Base-by-base conservation (phyloP, 768 basidiomycete species). In the Agaricus blazei region DNA sequence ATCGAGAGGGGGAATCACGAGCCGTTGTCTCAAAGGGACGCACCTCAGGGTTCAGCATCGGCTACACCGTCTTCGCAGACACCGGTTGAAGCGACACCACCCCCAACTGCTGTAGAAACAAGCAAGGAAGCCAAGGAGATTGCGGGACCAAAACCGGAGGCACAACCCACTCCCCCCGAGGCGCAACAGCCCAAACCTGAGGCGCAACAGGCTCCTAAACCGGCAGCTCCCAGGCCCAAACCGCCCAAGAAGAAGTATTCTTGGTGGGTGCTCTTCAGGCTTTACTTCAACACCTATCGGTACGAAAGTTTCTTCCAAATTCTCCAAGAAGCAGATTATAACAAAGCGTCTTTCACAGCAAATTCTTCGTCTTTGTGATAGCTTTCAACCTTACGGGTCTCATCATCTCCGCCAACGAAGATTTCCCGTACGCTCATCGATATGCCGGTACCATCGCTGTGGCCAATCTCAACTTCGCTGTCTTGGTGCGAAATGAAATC, bases 211-310 rank as follows among this genome's bases (percentile, higher is more conserved):
- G 34, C 34, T 34, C 8, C 7, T 11, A 34, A 34, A 34, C 31
- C 31, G 31, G 5, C 31, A 31, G 31, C 60, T 65, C 68, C 44
- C 69, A 70, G 47, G 61, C 53, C 54, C 64, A 65, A 9, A 37
- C n/a, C 31, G 56, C 65, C 27, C 65, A 74, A 1, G 66, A 78
- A 75, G 66, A 78, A 82, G 63, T 76, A 75, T 28, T 81, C 85
- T 1, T 79, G 74, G 56, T 84, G 83, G 74, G 76, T 85, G 37
- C 66, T 75, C 47, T 83, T 77, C 72, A 75, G 68, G 44, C 67
- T 88, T 40, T 88, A 87, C 85, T 88, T 83, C 69, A 86, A 88
- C 61, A 83, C 79, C 0, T 88, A 88, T 67, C 73, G 84, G 86
- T 85, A 58, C 19, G 72, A 52, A 9, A 51, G 42, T 54, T 19